These are phyloP conservation scores for Beauveria australis DNA, from an alignment of 2,329 filamentous ascomycete species.

Conservation along the genomic window DNA sequence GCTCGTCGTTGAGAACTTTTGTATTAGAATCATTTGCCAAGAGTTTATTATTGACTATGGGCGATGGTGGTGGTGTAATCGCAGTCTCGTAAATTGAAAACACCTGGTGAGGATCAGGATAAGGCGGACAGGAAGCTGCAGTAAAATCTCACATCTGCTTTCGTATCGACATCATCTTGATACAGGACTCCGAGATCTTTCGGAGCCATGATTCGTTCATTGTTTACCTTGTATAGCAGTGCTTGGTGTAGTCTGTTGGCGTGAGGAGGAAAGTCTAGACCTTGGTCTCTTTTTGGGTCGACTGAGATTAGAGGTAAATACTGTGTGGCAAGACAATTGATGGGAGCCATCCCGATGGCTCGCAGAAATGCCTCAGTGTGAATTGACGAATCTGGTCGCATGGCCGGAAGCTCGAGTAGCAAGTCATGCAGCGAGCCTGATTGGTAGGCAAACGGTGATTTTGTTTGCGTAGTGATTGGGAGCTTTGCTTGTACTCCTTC, in stretches of 20 bases:
- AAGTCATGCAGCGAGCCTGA: background rate
- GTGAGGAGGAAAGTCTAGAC: conserved; percentile 19
- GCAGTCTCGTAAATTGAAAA: background rate
- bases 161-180: too few species aligned
- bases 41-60: background rate
- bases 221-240: conserved; percentile 20
- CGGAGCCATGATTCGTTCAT: conserved; percentile 8
- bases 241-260: conserved; percentile 17
- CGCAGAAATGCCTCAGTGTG: background rate
- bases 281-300: conserved; percentile 19
- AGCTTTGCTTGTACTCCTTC: background rate
- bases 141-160: background rate
- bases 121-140: background rate
- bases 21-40: background rate
- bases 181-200: background rate
- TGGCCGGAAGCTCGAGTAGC: conserved; percentile 1
- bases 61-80: background rate
- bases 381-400: background rate
- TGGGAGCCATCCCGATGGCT: background rate
- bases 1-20: background rate
- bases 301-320: conserved; percentile 25
- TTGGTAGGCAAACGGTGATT: background rate
- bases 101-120: background rate
- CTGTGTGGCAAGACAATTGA: conserved; percentile 15
- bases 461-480: background rate